These are phyloP conservation scores for Lantana camara DNA, from an alignment of 257 asterid species.

Conservation along the genomic window DNA sequence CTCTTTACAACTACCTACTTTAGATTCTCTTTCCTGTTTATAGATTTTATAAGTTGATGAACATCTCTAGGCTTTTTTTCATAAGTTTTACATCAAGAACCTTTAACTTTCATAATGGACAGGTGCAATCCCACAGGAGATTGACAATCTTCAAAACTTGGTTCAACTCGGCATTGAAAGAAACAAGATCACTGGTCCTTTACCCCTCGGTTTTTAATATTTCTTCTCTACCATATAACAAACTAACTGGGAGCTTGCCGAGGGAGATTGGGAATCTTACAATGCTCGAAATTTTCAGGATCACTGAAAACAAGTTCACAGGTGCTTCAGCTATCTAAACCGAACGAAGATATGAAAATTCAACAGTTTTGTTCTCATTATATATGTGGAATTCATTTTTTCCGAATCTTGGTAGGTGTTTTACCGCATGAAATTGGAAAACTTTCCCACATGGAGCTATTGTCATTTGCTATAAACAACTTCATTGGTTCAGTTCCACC, in stretches of 20 bases:
- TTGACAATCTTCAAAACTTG: conserved; percentile 6
- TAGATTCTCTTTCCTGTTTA: too few relatives aligned
- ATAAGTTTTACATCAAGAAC: too few relatives aligned
- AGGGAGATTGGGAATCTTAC: conserved; percentile 9
- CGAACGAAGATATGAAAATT: too few relatives aligned
- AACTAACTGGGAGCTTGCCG: neutral
- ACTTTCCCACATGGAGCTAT: neutral
- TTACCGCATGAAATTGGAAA: conserved; percentile 1
- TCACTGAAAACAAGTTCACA: conserved; percentile 1
- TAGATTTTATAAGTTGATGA: too few relatives aligned
- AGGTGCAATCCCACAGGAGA: conserved; percentile 4
- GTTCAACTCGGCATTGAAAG: neutral
- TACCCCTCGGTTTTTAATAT: conserved; percentile 1
- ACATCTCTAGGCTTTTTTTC: too few relatives aligned
- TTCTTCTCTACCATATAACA: neutral
- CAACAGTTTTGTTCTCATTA: neutral
- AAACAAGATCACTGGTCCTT: neutral
- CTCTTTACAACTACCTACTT: too few relatives aligned
- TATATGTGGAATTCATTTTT: neutral
- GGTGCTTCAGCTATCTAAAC: neutral
- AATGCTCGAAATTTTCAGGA: neutral
- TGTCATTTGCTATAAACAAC: neutral
- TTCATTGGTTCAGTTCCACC: conserved; percentile 31
- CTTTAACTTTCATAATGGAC: too few relatives aligned
- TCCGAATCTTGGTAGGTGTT: conserved; percentile 6